phyloP scores from a whole-genome alignment of 805 yeast genomes.

The Metschnikowia santaceciliae region DNA sequence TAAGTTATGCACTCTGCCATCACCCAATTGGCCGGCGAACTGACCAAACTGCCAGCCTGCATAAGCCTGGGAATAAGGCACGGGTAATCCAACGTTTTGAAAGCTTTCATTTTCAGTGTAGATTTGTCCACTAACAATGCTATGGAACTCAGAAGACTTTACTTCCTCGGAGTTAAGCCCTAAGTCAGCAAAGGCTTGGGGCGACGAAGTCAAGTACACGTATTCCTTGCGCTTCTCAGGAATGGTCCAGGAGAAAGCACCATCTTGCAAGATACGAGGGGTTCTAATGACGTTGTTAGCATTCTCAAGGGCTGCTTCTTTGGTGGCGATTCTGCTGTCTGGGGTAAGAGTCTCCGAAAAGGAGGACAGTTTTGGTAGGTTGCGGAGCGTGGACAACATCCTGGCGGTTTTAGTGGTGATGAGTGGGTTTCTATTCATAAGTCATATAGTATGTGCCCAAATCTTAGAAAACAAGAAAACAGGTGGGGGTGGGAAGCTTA shows the following conservation, averaged over 20 bases:
- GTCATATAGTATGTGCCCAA: not conserved
- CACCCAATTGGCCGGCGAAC: conserved; percentile 97
- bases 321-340: conserved; percentile 26
- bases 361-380: conserved; percentile 27
- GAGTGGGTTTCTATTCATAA: not conserved
- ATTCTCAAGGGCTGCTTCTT: conserved; percentile 27
- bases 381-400: conserved; percentile 20
- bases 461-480: not conserved
- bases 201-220: conserved; percentile 54
- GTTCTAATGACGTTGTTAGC: conserved; percentile 29
- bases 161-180: conserved; percentile 44
- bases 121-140: conserved; percentile 58
- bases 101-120: conserved; percentile 23
- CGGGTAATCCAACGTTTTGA: conserved; percentile 31
- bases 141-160: conserved; percentile 43
- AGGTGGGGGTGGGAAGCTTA: not conserved
- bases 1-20: conserved; percentile 83
- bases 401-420: not conserved
- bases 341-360: conserved; percentile 28
- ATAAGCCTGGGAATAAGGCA: conserved; percentile 87
- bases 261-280: conserved; percentile 43
- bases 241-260: conserved; percentile 67
- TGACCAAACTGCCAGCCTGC: conserved; percentile 97
- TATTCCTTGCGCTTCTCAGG: conserved; percentile 61
- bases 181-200: conserved; percentile 57